Conservation (phyloP, 495 filamentous ascomycete genomes). For the Hypoxylon rickii region DNA sequence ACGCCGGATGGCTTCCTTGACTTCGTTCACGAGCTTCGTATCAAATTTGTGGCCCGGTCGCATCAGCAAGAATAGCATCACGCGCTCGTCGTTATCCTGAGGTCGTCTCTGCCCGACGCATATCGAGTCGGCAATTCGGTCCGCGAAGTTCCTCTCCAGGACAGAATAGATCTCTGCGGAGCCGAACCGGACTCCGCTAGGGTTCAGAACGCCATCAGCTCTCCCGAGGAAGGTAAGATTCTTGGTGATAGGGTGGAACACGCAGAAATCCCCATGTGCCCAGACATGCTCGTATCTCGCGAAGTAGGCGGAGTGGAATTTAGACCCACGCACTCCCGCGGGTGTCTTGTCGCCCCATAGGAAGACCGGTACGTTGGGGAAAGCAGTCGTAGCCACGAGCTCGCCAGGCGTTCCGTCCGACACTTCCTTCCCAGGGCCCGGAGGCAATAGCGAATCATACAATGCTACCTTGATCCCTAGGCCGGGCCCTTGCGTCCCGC, state of each 20-base stretch:
- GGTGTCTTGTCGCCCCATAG: conserved; percentile 67
- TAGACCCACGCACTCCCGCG: conserved; percentile 52
- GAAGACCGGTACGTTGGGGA: conserved; percentile 73
- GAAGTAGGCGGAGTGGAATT: conserved; percentile 75
- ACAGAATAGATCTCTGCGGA: conserved; percentile 81
- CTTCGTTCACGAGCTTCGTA: conserved; percentile 56
- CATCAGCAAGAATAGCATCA: conserved; percentile 79
- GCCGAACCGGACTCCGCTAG: conserved; percentile 83
- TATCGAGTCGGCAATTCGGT: conserved; percentile 66
- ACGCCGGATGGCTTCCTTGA: conserved; percentile 65
- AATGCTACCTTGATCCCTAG: conserved; percentile 70
- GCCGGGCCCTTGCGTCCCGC: conserved; percentile 66
- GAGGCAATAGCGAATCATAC: conserved; percentile 65
- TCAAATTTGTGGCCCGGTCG: conserved; percentile 61
- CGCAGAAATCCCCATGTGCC: conserved; percentile 81
- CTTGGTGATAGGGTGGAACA: conserved; percentile 67
- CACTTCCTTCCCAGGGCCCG: conserved; percentile 58
- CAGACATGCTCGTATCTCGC: conserved; percentile 73
- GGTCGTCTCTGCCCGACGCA: conserved; percentile 76
- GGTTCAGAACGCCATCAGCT: conserved; percentile 90
- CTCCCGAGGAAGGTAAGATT: conserved; percentile 74
- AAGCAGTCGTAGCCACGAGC: conserved; percentile 67
- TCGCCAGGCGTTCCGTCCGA: conserved; percentile 70
- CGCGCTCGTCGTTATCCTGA: conserved; percentile 70
- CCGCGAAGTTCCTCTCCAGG: conserved; percentile 66